Evolutionary conservation across 352 stramenopile genomes (phyloP), one percentile per base, ranked within the genome.

Genomic region (Pythium guiyangense): DNA sequence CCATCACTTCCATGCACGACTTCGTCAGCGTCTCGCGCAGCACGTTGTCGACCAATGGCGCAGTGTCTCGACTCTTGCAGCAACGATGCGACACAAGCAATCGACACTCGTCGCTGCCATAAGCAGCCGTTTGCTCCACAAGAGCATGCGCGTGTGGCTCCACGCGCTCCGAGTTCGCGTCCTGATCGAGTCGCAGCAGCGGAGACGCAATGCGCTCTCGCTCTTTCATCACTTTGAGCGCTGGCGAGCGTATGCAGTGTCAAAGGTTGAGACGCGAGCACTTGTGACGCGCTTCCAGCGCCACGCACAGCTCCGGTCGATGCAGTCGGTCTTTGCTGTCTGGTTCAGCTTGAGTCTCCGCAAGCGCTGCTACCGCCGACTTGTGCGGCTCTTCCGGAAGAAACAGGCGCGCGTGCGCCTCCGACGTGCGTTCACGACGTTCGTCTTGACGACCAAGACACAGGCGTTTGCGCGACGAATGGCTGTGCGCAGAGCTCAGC

Each of bases 311-410:
- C 64, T 52, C 22, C 52, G 39, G 18, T 34, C 65, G 2, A 18
- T 67, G 8, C 51, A 60, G 11, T 34, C 26, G 9, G 18, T 70
- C 10, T 25, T 77, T 10, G 52, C 44, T 12, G 34, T 66, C n/a
- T 79, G 70, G 68, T 44, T 57, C 54, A 62, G 63, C 5, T 45
- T 68, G n/a, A 66, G 49, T 20, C 54, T 77, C 34, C 63, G 68
- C 46, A 74, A 63, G 25, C 54, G 48, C 8, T 82, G 73, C 53
- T 67, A 69, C 8, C 63, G 61, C 4, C 68, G 70, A 47, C 60
- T 82, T 15, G 59, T 77, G 20, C 74, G 69, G 40, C 58, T 82
- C 11, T 82, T 78, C 37, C 66, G 66, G 15, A 77, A 69, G 59
- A 82, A 79, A n/a, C 53, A 58, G 0, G 15, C 45, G 12, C 60